phyloP scores from a whole-genome alignment of 1,284 basidiomycete species.

The Jaminaea rosea region DNA sequence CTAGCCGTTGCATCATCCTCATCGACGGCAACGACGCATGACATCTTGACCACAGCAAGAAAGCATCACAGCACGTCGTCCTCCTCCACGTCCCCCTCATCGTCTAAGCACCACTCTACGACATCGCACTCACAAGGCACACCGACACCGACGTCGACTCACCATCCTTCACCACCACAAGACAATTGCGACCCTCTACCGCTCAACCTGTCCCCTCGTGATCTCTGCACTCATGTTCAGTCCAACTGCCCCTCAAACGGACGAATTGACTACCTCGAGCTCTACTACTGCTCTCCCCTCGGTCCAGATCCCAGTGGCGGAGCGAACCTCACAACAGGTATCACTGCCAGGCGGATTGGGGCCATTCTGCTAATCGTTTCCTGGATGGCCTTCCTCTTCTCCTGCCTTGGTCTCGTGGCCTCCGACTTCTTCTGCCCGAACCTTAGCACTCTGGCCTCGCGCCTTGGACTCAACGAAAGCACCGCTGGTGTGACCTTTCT shows the following conservation, averaged over 20 bases:
- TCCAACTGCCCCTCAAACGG: constrained; percentile 24
- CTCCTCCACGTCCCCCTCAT: constrained; percentile 13
- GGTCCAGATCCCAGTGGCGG: background rate
- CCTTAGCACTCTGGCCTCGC: constrained; percentile 33
- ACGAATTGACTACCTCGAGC: constrained; percentile 29
- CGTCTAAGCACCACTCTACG: background rate
- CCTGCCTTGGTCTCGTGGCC: constrained; percentile 39
- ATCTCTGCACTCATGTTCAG: constrained; percentile 27
- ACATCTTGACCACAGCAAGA: too few relatives aligned
- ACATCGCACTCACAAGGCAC: background rate
- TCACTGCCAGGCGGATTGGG: constrained; percentile 1
- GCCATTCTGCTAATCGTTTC: constrained; percentile 18
- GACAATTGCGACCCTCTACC: constrained; percentile 21
- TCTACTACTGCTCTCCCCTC: constrained; percentile 38
- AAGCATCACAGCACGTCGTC: background rate
- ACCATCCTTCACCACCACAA: background rate
- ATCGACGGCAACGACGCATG: too few relatives aligned
- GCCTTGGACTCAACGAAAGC: constrained; percentile 39
- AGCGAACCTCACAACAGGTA: background rate
- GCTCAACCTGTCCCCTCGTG: constrained; percentile 7
- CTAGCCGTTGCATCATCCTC: too few relatives aligned
- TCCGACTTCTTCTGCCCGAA: constrained; percentile 46
- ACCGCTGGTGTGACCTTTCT: constrained; percentile 45
- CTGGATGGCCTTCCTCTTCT: constrained; percentile 40
- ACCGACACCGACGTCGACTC: background rate